Evolutionary conservation across 495 filamentous ascomycete genomes (phyloP).

Genomic region (Penicillium longicatenatum): DNA sequence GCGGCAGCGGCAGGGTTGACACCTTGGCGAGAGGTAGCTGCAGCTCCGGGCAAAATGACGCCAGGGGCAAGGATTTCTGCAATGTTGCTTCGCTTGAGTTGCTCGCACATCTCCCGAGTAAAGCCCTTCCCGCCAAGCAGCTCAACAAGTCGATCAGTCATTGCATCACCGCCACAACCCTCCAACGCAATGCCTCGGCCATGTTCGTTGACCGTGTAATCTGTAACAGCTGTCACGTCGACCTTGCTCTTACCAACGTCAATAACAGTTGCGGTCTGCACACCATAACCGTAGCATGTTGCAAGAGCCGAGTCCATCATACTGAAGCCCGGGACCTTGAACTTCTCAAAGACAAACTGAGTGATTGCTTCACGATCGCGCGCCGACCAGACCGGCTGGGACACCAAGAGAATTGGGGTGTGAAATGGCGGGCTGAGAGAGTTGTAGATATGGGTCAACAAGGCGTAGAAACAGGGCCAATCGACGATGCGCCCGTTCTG

Average conservation of each 20-base stretch:
- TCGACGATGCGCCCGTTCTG: slow-evolving; percentile 80
- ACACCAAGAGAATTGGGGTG: slow-evolving; percentile 86
- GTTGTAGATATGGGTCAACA: slow-evolving; percentile 84
- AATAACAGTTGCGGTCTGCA: slow-evolving; percentile 73
- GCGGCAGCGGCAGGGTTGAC: slow-evolving; percentile 62
- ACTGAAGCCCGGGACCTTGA: slow-evolving; percentile 87
- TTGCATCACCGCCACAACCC: slow-evolving; percentile 80
- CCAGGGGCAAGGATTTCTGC: slow-evolving; percentile 83
- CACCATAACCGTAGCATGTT: slow-evolving; percentile 79
- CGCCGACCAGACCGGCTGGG: slow-evolving; percentile 82
- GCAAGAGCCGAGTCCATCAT: slow-evolving; percentile 85
- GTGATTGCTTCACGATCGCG: slow-evolving; percentile 80
- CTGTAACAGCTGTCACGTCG: slow-evolving; percentile 84
- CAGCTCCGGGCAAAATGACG: slow-evolving; percentile 55
- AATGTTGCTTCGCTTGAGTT: slow-evolving; percentile 84
- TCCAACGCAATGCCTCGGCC: slow-evolving; percentile 65
- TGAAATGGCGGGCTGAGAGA: slow-evolving; percentile 87
- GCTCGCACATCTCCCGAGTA: slow-evolving; percentile 87
- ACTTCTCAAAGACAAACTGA: slow-evolving; percentile 94
- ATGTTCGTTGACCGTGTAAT: slow-evolving; percentile 66
- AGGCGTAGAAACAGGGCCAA: slow-evolving; percentile 89
- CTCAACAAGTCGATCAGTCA: slow-evolving; percentile 74
- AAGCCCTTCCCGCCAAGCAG: slow-evolving; percentile 72
- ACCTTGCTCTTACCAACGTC: slow-evolving; percentile 91
- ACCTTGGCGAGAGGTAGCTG: slow-evolving; percentile 48